Conservation (phyloP, 768 basidiomycete species). For the Suillus discolor region DNA sequence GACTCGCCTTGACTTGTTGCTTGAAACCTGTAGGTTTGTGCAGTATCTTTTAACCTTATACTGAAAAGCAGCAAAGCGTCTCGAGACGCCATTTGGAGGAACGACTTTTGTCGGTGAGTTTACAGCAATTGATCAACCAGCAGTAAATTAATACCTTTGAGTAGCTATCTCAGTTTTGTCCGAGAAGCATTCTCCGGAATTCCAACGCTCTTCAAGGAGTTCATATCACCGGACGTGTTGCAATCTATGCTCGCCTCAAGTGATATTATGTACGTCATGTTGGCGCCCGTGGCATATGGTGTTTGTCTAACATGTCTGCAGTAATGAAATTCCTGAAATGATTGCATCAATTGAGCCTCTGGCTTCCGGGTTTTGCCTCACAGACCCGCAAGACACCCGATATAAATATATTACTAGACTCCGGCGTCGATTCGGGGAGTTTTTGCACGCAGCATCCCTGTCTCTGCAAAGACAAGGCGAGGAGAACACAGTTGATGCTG, state of each 20-base stretch:
- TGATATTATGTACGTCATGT: conserved; percentile 65
- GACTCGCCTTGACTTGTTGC: conserved; percentile 52
- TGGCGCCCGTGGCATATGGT: neutral
- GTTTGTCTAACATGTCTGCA: conserved; percentile 27
- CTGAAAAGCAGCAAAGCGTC: conserved; percentile 20
- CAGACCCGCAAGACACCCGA: conserved; percentile 63
- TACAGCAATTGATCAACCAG: neutral
- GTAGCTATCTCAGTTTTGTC: conserved; percentile 68
- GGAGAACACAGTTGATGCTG: conserved; percentile 81
- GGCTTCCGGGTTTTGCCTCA: conserved; percentile 67
- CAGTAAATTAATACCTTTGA: conserved; percentile 1
- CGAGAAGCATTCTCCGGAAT: conserved; percentile 77
- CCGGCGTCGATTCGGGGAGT: conserved; percentile 62
- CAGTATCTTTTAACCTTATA: neutral
- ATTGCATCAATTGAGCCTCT: conserved; percentile 64
- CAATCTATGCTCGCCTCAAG: conserved; percentile 47
- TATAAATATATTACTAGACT: conserved; percentile 61
- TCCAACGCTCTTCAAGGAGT: conserved; percentile 63
- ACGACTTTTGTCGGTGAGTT: conserved; percentile 80
- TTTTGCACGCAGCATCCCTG: conserved; percentile 72
- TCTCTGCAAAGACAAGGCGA: conserved; percentile 73
- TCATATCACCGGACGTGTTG: conserved; percentile 51
- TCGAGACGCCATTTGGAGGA: conserved; percentile 72
- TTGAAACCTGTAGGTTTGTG: conserved; percentile 48
- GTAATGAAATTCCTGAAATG: conserved; percentile 78